phyloP scores from a whole-genome alignment of 2,329 filamentous ascomycete genomes.

The Fusarium liriodendri region DNA sequence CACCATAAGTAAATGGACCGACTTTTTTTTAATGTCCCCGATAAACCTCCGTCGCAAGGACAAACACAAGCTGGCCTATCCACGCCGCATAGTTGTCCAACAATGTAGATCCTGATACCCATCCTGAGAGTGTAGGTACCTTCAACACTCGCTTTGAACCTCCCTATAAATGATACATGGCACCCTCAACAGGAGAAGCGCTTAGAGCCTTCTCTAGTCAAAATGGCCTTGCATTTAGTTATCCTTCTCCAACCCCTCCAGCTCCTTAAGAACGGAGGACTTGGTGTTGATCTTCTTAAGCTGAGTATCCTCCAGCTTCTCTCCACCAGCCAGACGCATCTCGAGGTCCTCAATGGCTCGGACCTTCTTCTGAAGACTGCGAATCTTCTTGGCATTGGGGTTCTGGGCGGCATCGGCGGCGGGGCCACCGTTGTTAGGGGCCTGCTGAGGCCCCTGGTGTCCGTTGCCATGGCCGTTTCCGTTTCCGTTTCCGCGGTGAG shows the following conservation, averaged over 20 bases:
- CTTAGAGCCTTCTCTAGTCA: constrained; percentile 1
- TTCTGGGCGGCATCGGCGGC: constrained; percentile 63
- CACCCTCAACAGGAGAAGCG: constrained; percentile 7
- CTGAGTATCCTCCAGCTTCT: constrained; percentile 98
- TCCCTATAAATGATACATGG: constrained; percentile 11
- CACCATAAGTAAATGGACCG: constrained; percentile 14
- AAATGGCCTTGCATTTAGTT: constrained; percentile 23
- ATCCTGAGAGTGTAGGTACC: constrained; percentile 9
- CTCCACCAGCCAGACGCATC: constrained; percentile 92
- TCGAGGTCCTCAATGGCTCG: constrained; percentile 97
- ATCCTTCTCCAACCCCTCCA: constrained; percentile 67
- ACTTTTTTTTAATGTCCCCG: constrained; percentile 36
- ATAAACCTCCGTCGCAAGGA: constrained; percentile 14
- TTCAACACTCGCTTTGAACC: constrained; percentile 23
- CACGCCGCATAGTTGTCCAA: constrained; percentile 35
- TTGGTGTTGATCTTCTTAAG: constrained; percentile 98
- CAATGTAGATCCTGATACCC: constrained; percentile 21
- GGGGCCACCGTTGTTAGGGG: constrained; percentile 58
- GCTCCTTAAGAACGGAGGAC: constrained; percentile 82
- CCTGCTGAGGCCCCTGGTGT: constrained; percentile 40
- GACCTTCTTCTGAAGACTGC: constrained; percentile 95
- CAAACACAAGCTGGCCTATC: constrained; percentile 25
- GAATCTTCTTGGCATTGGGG: constrained; percentile 93
- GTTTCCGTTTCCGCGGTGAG: constrained; percentile 49
- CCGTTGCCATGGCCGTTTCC: constrained; percentile 35